Evolutionary conservation across 768 basidiomycete genomes (phyloP), one percentile per base, ranked within the genome.

Genomic region (Cystofilobasidium capitatum): DNA sequence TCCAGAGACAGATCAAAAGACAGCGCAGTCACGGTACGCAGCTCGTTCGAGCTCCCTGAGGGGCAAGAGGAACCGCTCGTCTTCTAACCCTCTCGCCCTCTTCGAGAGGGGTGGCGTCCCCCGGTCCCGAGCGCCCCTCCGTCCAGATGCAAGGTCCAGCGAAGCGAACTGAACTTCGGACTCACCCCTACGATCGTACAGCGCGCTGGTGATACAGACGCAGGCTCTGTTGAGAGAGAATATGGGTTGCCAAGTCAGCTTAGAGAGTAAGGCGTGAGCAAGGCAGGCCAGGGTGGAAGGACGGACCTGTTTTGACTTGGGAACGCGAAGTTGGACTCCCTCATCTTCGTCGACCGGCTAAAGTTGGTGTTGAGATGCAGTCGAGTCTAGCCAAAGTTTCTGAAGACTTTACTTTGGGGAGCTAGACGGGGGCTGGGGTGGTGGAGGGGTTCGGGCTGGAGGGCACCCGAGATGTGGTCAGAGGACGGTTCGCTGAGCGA

Each of bases 111-210:
- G n/a, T n/a, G n/a, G n/a, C n/a, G n/a, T n/a, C n/a, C n/a, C n/a
- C n/a, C n/a, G n/a, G 9, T 22, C 16, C 26, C 44, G 16, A n/a
- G 31, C 20, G 29, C 13, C 29, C 37, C 59, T 44, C 39, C 42
- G 22, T 26, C 37, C 39, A 10, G 13, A 9, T 13, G 14, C 20
- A 14, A 61, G n/a, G n/a, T n/a, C n/a, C n/a, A n/a, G n/a, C n/a
- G n/a, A n/a, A n/a, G n/a, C 59, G 51, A 35, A 63, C 4, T 5
- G 1, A 16, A 54, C 29, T 4, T 22, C 10, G 22, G 13, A 64
- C 68, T 33, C 22, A 64, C 68, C 68, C 64, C 68, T 55, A 12
- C 68, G 55, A 31, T 69, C 68, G 26, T 69, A 69, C 0, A 69
- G 63, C 44, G 62, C 54, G 13, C 62, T 64, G 0, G 68, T 69